Evolutionary conservation across 441 rosid genomes (phyloP), one percentile per base, ranked within the genome.

Genomic region (Jatropha podagrica): DNA sequence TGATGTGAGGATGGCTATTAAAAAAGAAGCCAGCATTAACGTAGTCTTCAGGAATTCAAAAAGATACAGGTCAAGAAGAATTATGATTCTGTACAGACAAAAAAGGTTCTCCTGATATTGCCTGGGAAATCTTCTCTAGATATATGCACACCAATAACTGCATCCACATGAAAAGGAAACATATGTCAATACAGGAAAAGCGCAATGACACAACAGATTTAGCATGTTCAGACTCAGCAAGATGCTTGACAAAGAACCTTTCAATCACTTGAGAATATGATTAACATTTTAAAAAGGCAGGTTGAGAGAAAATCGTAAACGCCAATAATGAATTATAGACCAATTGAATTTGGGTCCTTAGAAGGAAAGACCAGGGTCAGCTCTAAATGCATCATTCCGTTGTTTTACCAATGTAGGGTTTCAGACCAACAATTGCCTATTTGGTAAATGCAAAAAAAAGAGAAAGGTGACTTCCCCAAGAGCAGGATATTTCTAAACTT

Each of bases 1-100:
- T 81, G 54, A 74, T 70, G 71, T 32, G 46, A 70, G 68, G 79
- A 80, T 74, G 86, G 85, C 86, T 76, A 70, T 78, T 63, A 72
- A 82, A 80, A 81, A 78, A 63, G 70, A 73, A 77, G 84, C 85
- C 82, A 75, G 74, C n/a, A 78, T 41, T 68, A 37, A 76, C 6
- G 54, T 59, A 44, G 58, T 76, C 78, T 80, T 78, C 68, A 51
- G 51, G n/a, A 74, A 77, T 61, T 44, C 48, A 75, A 52, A 48
- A 26, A 51, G 49, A 49, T 38, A 15, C 37, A 74, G 75, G 83
- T 78, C 70, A 66, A 13, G n/a, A 72, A 69, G 72, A 73, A 69
- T 58, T 56, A 76, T 44, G 64, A 1, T 71, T 6, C 69, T 82
- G 86, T 79, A 87, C 82, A 77, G 49, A 67, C 68, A 65, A 67